Evolutionary conservation across 2,329 filamentous ascomycete genomes (phyloP).

Genomic region (Curvularia hawaiiensis): DNA sequence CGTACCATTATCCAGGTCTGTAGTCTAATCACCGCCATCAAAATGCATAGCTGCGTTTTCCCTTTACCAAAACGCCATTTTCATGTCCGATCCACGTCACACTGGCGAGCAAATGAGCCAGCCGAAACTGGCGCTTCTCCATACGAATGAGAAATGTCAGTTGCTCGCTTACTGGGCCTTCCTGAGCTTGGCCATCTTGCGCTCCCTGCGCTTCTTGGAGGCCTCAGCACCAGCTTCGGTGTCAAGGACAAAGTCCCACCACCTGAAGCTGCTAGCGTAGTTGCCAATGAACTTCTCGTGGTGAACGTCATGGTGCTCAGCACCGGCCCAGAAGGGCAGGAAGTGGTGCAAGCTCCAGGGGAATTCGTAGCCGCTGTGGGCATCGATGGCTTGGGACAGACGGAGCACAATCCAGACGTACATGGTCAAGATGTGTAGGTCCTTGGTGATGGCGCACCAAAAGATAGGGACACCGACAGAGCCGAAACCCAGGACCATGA

Average conservation of each 20-base stretch:
- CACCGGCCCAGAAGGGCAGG: constrained; percentile 96
- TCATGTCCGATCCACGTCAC: constrained; percentile 17
- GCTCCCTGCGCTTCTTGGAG: constrained; percentile 80
- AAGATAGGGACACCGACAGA: constrained; percentile 82
- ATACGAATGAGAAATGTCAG: not conserved
- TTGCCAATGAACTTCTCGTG: constrained; percentile 99
- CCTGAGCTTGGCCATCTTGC: constrained; percentile 63
- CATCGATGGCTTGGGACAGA: constrained; percentile 96
- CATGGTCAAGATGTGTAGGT: constrained; percentile 97
- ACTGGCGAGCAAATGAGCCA: constrained; percentile 5
- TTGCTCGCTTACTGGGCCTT: constrained; percentile 58
- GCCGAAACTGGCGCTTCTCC: constrained; percentile 11
- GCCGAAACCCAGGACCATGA: constrained; percentile 90
- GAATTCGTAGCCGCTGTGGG: constrained; percentile 98
- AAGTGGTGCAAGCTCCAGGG: constrained; percentile 96
- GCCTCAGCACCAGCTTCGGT: constrained; percentile 92
- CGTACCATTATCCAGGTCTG: constrained; percentile 34
- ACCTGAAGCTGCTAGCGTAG: constrained; percentile 96
- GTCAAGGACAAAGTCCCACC: constrained; percentile 96
- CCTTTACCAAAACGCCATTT: constrained; percentile 32
- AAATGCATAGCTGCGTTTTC: constrained; percentile 19
- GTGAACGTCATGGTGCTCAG: constrained; percentile 94
- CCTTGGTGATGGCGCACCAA: constrained; percentile 80
- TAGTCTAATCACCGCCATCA: constrained; percentile 22
- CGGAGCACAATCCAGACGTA: constrained; percentile 94